A percentile compares a stretch with the other conserved stretches of the same genome.
Evolutionary conservation across 371 early-diverging fungal genomes (phyloP).

Genomic region (Syncephalastrum contaminatum): DNA sequence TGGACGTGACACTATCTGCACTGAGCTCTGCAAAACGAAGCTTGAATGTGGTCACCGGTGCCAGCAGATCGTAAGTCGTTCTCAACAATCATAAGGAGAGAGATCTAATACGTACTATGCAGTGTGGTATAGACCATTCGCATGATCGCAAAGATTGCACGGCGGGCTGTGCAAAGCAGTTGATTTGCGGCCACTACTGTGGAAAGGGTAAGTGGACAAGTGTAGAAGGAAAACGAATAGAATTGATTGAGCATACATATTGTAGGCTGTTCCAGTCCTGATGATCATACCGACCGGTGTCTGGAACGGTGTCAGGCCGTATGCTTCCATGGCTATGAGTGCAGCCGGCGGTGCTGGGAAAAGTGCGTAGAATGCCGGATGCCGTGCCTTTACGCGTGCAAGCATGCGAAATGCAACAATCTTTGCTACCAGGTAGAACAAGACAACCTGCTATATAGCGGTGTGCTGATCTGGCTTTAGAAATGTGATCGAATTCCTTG

Average conservation of each 20-base stretch:
- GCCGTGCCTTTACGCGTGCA: constrained; percentile 20
- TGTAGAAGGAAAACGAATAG: neutral
- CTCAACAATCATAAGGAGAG: too few species aligned
- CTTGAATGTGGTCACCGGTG: constrained; percentile 38
- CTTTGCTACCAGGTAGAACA: constrained; percentile 34
- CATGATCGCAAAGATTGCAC: constrained; percentile 34
- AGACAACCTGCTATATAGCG: neutral
- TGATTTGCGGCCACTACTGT: constrained; percentile 53
- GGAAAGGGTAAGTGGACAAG: constrained; percentile 30
- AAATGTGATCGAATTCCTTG: constrained; percentile 50
- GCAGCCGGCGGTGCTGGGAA: constrained; percentile 37
- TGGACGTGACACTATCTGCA: constrained; percentile 10
- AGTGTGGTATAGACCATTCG: constrained; percentile 36
- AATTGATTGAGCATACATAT: neutral
- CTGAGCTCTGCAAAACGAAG: constrained; percentile 10
- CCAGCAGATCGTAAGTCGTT: constrained; percentile 10
- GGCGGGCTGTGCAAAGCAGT: constrained; percentile 35
- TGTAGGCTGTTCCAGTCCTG: constrained; percentile 42
- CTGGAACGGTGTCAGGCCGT: constrained; percentile 33
- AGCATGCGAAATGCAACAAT: constrained; percentile 42
- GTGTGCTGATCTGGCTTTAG: constrained; percentile 7
- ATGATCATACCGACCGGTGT: constrained; percentile 46
- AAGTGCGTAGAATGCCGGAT: constrained; percentile 17
- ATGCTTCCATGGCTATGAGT: constrained; percentile 45
- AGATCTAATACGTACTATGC: neutral